Base-by-base conservation (phyloP, 768 basidiomycete species). In the Lepiota brunneoincarnata region DNA sequence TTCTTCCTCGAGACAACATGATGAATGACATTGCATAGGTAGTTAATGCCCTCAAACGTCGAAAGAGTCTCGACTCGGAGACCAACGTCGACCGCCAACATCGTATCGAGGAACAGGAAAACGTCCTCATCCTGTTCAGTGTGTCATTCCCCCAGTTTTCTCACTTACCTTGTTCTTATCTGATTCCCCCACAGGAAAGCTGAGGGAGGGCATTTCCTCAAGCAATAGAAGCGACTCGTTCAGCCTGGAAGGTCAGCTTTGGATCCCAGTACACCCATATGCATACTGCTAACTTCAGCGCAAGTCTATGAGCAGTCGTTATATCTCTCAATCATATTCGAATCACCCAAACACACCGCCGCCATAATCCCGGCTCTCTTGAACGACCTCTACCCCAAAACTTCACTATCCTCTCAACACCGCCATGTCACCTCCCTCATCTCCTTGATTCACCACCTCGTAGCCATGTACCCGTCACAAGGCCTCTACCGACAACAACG, bases 251-350 rank as follows among this genome's bases (percentile, higher is more conserved):
- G 89, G 89, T 87, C 54, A 37, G 74, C 21, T n/a, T 2, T 48
- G 31, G n/a, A 20, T 2, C 5, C 41, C 15, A 15, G 28, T 31
- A 17, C 37, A 40, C 24, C 24, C 23, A 15, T 49, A 23, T 49
- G n/a, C 39, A 36, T 51, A 37, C 15, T 45, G 21, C 24, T 26
- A 41, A 21, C 14, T 10, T 17, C 31, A 2, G 11, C n/a, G 31
- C 45, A 61, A 91, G 89, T 80, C 1, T 90, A 89, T 63, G 86
- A 91, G 69, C 87, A 80, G 3, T 91, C 89, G 0, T 72, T 90
- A 18, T 80, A 76, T 65, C 74, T 89, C 26, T 77, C 87, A 21
- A 70, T 81, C 23, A 58, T 88, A 26, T 91, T 89, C 70, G 73
- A 77, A 44, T 80, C 80, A 0, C 75, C 81, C 0, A 73, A 75